phyloP scores from a whole-genome alignment of 1,284 basidiomycete species.

The Schizopora paradoxa region DNA sequence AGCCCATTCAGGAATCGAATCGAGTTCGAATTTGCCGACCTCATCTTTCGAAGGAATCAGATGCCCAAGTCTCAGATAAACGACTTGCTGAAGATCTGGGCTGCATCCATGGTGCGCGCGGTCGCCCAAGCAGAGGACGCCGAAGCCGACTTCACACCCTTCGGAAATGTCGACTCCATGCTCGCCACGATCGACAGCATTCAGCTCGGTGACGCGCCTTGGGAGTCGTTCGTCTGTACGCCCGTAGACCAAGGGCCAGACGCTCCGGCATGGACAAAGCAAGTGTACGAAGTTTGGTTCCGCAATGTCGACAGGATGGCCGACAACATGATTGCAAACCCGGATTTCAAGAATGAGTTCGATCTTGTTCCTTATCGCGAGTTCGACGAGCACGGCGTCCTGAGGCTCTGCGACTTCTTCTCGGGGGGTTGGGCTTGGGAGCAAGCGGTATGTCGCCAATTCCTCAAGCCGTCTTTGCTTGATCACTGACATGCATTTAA shows the following conservation, averaged over 20 bases:
- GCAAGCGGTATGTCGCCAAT: conserved; percentile 25
- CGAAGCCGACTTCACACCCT: too few relatives aligned
- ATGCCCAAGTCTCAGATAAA: conserved; percentile 19
- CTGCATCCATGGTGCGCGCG: too few relatives aligned
- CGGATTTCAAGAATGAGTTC: conserved; percentile 23
- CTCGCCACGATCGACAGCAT: conserved; percentile 28
- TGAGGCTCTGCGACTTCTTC: conserved; percentile 29
- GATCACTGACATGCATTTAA: background rate
- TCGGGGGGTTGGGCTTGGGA: conserved; percentile 33
- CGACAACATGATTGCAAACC: conserved; percentile 9
- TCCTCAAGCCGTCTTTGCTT: conserved; percentile 19
- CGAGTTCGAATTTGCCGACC: conserved; percentile 22
- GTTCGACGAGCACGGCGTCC: conserved; percentile 12
- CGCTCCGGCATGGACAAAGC: conserved; percentile 19
- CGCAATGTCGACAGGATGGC: conserved; percentile 14
- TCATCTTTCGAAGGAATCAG: conserved; percentile 17
- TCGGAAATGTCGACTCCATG: conserved; percentile 23
- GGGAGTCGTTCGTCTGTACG: conserved; percentile 27
- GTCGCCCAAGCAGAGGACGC: background rate
- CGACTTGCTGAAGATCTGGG: conserved; percentile 20
- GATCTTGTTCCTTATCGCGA: conserved; percentile 21
- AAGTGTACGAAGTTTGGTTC: conserved; percentile 15
- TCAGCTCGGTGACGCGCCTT: conserved; percentile 26
- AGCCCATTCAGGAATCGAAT: conserved; percentile 15
- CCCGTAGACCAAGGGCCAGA: conserved; percentile 17